These are phyloP conservation scores for Gillenia trifoliata DNA, from an alignment of 306 rosid genomes.

Conservation along the genomic window DNA sequence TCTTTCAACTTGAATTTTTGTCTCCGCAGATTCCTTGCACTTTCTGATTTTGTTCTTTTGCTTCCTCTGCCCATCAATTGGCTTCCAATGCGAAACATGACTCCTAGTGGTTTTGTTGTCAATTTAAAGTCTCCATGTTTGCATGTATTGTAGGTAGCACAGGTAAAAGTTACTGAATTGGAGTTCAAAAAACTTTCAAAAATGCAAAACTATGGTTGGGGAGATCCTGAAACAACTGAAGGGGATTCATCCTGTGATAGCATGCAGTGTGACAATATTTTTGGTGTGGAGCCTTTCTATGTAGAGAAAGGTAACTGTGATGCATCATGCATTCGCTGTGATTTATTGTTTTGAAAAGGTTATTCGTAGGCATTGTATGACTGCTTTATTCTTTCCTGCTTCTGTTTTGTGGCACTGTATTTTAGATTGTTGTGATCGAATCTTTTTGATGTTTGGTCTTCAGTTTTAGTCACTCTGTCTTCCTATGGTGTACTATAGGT, in stretches of 20 bases:
- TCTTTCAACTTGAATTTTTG: neutral
- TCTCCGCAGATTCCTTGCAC: neutral
- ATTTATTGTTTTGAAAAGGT: neutral
- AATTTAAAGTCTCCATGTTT: neutral
- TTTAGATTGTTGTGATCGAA: neutral
- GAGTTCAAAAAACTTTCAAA: constrained; percentile 44
- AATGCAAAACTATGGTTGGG: constrained; percentile 74
- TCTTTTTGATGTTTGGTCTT: neutral
- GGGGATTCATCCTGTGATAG: constrained; percentile 29
- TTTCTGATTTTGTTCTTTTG: neutral
- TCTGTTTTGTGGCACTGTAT: neutral
- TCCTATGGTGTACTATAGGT: constrained; percentile 33
- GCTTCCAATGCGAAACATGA: neutral
- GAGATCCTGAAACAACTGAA: constrained; percentile 32
- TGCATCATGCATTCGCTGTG: neutral
- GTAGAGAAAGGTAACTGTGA: constrained; percentile 58
- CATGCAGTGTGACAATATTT: constrained; percentile 34
- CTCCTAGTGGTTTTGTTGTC: neutral
- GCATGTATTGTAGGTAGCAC: constrained; percentile 15
- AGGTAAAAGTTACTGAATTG: constrained; percentile 40
- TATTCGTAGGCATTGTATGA: neutral
- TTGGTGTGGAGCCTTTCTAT: constrained; percentile 77
- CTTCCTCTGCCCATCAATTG: neutral
- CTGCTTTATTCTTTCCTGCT: neutral
- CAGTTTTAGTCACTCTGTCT: neutral